Percentiles rank a stretch among this genome's conserved stretches.
Conservation (phyloP, 208 protist species). For the Wallacemonas sp. region DNA sequence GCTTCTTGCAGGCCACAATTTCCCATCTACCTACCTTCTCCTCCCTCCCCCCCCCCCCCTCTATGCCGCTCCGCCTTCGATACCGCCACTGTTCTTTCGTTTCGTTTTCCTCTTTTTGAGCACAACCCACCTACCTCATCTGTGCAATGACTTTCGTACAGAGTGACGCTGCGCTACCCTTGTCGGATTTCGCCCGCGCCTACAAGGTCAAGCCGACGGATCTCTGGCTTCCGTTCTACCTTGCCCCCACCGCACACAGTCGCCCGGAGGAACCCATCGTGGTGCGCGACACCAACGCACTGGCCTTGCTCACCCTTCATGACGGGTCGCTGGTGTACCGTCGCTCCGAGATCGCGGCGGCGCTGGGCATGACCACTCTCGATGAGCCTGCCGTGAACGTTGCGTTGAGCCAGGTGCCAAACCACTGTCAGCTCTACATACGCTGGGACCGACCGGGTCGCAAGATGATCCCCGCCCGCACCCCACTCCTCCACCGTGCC, state of each 20-base stretch:
- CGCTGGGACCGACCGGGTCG: constrained; percentile 43
- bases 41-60: too few species aligned
- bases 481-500: constrained; percentile 47
- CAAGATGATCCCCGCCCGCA: constrained; percentile 35
- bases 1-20: too few species aligned
- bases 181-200: constrained; percentile 18
- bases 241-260: constrained; percentile 13
- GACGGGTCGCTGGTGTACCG: constrained; percentile 19
- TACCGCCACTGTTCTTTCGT: too few species aligned
- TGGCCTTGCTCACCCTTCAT: constrained; percentile 38
- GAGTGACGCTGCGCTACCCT: neutral
- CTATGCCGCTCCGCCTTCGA: too few species aligned
- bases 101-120: too few species aligned
- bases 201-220: constrained; percentile 29
- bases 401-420: constrained; percentile 22
- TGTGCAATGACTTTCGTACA: constrained; percentile 1
- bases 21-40: too few species aligned
- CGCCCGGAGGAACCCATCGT: constrained; percentile 24
- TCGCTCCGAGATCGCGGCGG: constrained; percentile 33
- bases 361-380: constrained; percentile 25
- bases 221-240: constrained; percentile 63
- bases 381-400: constrained; percentile 29
- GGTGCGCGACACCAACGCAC: constrained; percentile 35
- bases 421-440: constrained; percentile 49
- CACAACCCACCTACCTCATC: too few species aligned